Evolutionary conservation across 257 asterid species (phyloP).

Genomic region (Nicotiana attenuata): DNA sequence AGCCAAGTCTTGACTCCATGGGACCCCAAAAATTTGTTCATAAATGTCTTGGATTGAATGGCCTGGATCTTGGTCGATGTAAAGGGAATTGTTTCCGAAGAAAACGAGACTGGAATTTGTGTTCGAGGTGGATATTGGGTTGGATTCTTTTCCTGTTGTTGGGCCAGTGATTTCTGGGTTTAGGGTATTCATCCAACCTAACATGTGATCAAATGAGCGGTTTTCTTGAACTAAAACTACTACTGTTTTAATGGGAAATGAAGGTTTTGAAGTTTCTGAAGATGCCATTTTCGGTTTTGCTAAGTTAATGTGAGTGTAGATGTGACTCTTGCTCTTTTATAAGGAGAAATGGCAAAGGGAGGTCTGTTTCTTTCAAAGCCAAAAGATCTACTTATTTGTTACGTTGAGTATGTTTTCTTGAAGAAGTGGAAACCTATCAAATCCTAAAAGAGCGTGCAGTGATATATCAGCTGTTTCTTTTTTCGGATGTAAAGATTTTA

Average conservation of each 20-base stretch:
- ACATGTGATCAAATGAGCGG: slow-evolving; percentile 72
- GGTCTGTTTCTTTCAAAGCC: not conserved
- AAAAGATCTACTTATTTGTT: too few relatives aligned
- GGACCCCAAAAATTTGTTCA: slow-evolving; percentile 53
- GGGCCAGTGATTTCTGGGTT: slow-evolving; percentile 67
- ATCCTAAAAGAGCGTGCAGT: not conserved
- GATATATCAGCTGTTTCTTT: not conserved
- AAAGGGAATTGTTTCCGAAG: slow-evolving; percentile 33
- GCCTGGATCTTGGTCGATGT: slow-evolving; percentile 68
- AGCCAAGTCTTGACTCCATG: slow-evolving; percentile 33
- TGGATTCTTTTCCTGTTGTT: slow-evolving; percentile 53
- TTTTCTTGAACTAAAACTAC: slow-evolving; percentile 74
- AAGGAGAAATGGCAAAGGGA: not conserved
- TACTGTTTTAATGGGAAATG: slow-evolving; percentile 57
- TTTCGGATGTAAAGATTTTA: not conserved
- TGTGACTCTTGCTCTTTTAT: not conserved
- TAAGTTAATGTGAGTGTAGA: not conserved
- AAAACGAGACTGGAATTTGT: slow-evolving; percentile 25
- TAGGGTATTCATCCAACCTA: slow-evolving; percentile 77
- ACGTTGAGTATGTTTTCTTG: not conserved
- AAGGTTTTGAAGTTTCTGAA: slow-evolving; percentile 12
- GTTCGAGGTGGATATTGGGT: slow-evolving; percentile 42
- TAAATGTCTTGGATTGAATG: slow-evolving; percentile 55
- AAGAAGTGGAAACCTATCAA: not conserved
- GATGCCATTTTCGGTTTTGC: slow-evolving; percentile 9